phyloP scores from a whole-genome alignment of 176 grass and related monocot genomes.

The Eleusine coracana region DNA sequence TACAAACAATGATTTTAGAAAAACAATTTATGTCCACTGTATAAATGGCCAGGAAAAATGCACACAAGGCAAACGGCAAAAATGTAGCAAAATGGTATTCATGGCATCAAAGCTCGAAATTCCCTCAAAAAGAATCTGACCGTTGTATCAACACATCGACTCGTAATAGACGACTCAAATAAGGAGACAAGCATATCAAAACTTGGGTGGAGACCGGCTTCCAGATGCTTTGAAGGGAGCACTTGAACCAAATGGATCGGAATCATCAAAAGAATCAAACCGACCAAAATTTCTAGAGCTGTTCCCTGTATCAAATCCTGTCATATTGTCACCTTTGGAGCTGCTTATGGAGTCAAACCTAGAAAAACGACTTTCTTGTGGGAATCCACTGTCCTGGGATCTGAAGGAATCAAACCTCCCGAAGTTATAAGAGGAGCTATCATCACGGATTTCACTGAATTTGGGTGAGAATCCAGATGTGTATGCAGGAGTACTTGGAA shows the following conservation, averaged over 20 bases:
- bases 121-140: slow-evolving; percentile 27
- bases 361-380: slow-evolving; percentile 65
- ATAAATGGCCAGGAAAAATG: slow-evolving; percentile 41
- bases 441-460: slow-evolving; percentile 60
- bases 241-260: slow-evolving; percentile 86
- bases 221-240: slow-evolving; percentile 91
- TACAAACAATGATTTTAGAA: background rate
- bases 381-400: slow-evolving; percentile 72
- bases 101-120: background rate
- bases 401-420: slow-evolving; percentile 85
- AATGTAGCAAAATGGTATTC: background rate
- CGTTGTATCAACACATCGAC: slow-evolving; percentile 36
- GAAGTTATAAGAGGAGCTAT: slow-evolving; percentile 61
- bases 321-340: slow-evolving; percentile 50
- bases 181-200: slow-evolving; percentile 48
- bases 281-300: slow-evolving; percentile 65
- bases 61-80: slow-evolving; percentile 12
- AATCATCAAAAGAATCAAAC: slow-evolving; percentile 97
- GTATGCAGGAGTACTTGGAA: slow-evolving; percentile 90
- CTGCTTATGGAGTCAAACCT: slow-evolving; percentile 82
- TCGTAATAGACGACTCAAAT: background rate
- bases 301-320: slow-evolving; percentile 67
- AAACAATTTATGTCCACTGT: slow-evolving; percentile 34
- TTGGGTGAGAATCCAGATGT: slow-evolving; percentile 75
- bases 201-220: slow-evolving; percentile 58